Conservation (phyloP, 2,329 filamentous ascomycete species). For the Verticillium longisporum region DNA sequence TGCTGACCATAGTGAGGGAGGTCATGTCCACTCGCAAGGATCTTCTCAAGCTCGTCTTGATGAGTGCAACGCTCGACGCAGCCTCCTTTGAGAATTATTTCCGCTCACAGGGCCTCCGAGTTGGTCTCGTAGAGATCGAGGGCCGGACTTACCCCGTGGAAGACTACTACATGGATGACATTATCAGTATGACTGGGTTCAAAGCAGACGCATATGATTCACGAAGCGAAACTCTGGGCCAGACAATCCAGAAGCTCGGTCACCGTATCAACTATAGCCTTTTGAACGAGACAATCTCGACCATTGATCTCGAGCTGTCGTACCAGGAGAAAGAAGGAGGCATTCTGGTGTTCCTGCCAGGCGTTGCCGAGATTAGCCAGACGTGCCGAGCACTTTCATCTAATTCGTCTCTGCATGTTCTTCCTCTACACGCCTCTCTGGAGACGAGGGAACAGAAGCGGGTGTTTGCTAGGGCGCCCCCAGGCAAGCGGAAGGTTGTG, state of each 20-base stretch:
- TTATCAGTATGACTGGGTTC: constrained; percentile 74
- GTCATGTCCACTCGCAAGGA: constrained; percentile 69
- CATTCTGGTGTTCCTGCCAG: constrained; percentile 92
- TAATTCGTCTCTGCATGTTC: constrained; percentile 60
- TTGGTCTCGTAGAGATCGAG: constrained; percentile 79
- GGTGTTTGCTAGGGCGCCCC: constrained; percentile 72
- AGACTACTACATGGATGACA: constrained; percentile 85
- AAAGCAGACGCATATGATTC: constrained; percentile 37
- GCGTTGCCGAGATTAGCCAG: constrained; percentile 83
- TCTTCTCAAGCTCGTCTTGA: constrained; percentile 81
- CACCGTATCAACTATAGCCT: constrained; percentile 89
- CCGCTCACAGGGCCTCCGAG: constrained; percentile 54
- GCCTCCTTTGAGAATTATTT: constrained; percentile 83
- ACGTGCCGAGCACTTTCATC: constrained; percentile 62
- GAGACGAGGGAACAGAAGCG: constrained; percentile 81
- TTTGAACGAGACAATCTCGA: constrained; percentile 69
- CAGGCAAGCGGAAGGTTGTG: constrained; percentile 83
- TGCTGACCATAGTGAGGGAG: constrained; percentile 80
- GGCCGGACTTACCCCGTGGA: constrained; percentile 86
- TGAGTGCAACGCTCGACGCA: constrained; percentile 94
- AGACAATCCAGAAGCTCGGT: constrained; percentile 64
- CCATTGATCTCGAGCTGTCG: constrained; percentile 71
- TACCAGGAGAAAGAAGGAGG: constrained; percentile 65
- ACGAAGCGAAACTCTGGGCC: constrained; percentile 54
- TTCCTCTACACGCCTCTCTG: constrained; percentile 88